Percentiles rank a stretch among this genome's conserved stretches.
Evolutionary conservation across 176 grass and related monocot species (phyloP).

Genomic region (Aegilops bicornis): DNA sequence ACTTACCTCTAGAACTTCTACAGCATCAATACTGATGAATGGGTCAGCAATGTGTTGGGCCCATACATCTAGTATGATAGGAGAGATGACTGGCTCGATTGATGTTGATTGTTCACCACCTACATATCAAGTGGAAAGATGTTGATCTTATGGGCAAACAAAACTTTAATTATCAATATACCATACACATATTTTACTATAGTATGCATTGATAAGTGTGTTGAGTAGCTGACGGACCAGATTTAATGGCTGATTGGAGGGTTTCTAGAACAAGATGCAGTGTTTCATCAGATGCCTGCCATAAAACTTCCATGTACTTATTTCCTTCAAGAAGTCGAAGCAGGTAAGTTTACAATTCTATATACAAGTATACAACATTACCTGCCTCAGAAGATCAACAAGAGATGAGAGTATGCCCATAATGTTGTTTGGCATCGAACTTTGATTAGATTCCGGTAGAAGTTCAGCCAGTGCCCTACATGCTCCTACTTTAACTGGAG

Average conservation of each 20-base stretch:
- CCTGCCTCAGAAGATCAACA: conserved; percentile 77
- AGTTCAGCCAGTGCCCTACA: conserved; percentile 75
- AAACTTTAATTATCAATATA: not conserved
- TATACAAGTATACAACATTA: conserved; percentile 37
- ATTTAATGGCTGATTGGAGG: conserved; percentile 74
- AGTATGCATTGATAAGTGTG: conserved; percentile 24
- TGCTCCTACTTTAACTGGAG: conserved; percentile 96
- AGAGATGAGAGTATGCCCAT: conserved; percentile 82
- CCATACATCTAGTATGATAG: conserved; percentile 91
- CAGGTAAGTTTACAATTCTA: conserved; percentile 26
- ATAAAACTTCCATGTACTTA: conserved; percentile 25
- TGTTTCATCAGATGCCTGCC: conserved; percentile 90
- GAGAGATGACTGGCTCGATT: conserved; percentile 80
- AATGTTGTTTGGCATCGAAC: conserved; percentile 56
- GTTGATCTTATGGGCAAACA: not conserved
- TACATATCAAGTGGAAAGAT: conserved; percentile 45
- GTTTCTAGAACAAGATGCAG: conserved; percentile 98
- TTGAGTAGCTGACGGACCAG: conserved; percentile 44
- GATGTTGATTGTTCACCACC: conserved; percentile 67
- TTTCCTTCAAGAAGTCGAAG: conserved; percentile 15
- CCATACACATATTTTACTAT: conserved; percentile 8
- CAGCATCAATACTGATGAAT: conserved; percentile 87
- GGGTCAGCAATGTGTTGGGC: conserved; percentile 81
- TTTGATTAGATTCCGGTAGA: conserved; percentile 55
- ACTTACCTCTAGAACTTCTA: conserved; percentile 89